Evolutionary conservation across 192 early-diverging fungal species (phyloP), one percentile per base, ranked within the genome.

Genomic region (Lunasporangiospora selenospora): DNA sequence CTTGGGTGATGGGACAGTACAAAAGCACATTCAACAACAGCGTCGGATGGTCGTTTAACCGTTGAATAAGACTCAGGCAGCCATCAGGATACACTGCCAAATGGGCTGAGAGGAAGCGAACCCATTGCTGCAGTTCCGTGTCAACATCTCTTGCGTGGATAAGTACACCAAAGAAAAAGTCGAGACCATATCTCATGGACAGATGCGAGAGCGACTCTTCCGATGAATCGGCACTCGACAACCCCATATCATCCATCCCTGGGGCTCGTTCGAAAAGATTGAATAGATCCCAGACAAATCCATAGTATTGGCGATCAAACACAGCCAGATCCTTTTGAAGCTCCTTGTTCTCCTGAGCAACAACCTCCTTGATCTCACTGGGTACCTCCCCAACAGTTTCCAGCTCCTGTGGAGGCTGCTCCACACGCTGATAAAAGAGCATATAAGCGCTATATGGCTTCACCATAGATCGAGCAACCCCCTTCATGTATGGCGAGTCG

Each of bases 391-490:
- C 37, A 12, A 43, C 16, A 0, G 33, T 8, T 10, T 33, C 40
- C 29, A 15, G 8, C 23, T 16, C 37, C 21, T 53, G 12, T 21
- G 32, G 36, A 2, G 8, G 8, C 18, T 47, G 29, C 8, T 58
- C 57, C 11, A 47, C 38, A 12, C 76, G 64, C 53, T 81, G 75
- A 12, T 83, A 83, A 19, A 83, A 82, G 24, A 83, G 58, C 82
- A 83, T 83, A 41, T 83, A 83, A 2, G 82, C 82, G 30, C 79
- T 83, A 54, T 83, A 82, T 7, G 81, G 80, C 45, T 80, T 83
- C 23, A 62, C 47, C 24, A 59, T 69, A 15, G 62, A 48, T 36
- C 71, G 53, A n/a, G 76, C 32, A 1, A 73, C 56, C 23, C 57
- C 62, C 47, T 80, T 82, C 41, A 63, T 61, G 59, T 69, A 62